Base-by-base conservation (phyloP, 768 basidiomycete species). In the Gloeopeniophorella convolvens region DNA sequence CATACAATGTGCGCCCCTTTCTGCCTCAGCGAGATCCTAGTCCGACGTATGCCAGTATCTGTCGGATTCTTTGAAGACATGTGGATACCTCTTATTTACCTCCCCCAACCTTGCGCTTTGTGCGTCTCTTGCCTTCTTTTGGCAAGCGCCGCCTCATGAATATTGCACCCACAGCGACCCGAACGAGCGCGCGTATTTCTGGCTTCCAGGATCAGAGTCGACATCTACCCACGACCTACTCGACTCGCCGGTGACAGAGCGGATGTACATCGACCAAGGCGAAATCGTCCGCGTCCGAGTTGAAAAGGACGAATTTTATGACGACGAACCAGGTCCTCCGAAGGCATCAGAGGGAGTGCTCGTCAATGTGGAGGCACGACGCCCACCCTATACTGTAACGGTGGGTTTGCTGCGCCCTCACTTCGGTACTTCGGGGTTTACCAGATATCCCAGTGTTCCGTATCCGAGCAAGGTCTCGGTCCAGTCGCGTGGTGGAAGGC, bases 21-120 rank as follows among this genome's bases (percentile, higher is more conserved):
- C 1, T 31, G 8, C 16, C n/a, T 5, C 6, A 16, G 5, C 12
- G 41, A 31, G 20, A 48, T 44, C 16, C 49, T 36, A 26, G 27
- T 48, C 37, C 18, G 9, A 47, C 28, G 11, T 11, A 5, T 7
- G 36, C 13, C 59, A 95, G 93, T 95, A 23, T 79, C 85, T 18
- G 66, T 96, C 15, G 87, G 85, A 16, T 97, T 98, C 72, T 98
- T 98, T 61, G 89, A 92, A 66, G 93, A 97, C 60, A 83, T 97
- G 20, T 89, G 90, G 62, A 77, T 97, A 39, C 89, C 92, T 0
- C 68, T 77, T 0, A 70, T 77, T 3, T 83, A 89, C 50, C 79
- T 97, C 5, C 93, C 94, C 2, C 79, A 85, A 59, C 85, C 90
- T 23, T 79, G 76, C 32, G 79, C 85, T 3, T 91, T 89, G 89